Evolutionary conservation across 1,284 basidiomycete species (phyloP).

Genomic region (Neolentinus lepideus): DNA sequence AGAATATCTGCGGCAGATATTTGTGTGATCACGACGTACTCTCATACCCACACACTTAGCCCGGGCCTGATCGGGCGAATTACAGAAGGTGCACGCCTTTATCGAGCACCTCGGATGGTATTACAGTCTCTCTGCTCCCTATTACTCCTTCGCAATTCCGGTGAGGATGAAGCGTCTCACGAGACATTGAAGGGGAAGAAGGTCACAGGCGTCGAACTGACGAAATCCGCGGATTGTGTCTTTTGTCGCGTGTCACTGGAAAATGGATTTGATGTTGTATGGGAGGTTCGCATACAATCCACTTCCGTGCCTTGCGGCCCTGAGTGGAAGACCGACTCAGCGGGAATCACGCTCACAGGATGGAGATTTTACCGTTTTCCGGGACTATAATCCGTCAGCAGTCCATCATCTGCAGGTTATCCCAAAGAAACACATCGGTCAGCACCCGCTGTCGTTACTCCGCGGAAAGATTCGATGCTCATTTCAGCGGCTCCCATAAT

Average conservation of each 20-base stretch:
- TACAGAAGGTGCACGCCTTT: too few species aligned
- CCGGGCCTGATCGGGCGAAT: too few species aligned
- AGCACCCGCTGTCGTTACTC: conserved; percentile 7
- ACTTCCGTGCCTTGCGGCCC: neutral
- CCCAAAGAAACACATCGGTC: conserved; percentile 56
- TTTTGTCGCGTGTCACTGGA: conserved; percentile 52
- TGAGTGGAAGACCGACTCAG: neutral
- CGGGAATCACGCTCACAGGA: conserved; percentile 31
- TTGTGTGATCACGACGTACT: too few species aligned
- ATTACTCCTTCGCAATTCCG: neutral
- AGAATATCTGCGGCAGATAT: too few species aligned
- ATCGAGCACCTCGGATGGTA: neutral
- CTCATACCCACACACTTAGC: too few species aligned
- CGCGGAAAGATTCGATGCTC: neutral
- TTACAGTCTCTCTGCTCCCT: neutral
- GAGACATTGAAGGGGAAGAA: neutral
- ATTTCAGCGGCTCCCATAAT: neutral
- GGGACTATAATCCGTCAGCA: conserved; percentile 56
- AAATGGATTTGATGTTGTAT: conserved; percentile 54
- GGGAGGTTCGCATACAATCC: conserved; percentile 36
- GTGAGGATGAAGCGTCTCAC: neutral
- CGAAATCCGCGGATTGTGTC: conserved; percentile 22
- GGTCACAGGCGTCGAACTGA: neutral
- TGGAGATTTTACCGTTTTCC: conserved; percentile 52
- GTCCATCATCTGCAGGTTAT: conserved; percentile 58